Base-by-base conservation (phyloP, 148 eudicot genomes). In the Chenopodium quinoa region DNA sequence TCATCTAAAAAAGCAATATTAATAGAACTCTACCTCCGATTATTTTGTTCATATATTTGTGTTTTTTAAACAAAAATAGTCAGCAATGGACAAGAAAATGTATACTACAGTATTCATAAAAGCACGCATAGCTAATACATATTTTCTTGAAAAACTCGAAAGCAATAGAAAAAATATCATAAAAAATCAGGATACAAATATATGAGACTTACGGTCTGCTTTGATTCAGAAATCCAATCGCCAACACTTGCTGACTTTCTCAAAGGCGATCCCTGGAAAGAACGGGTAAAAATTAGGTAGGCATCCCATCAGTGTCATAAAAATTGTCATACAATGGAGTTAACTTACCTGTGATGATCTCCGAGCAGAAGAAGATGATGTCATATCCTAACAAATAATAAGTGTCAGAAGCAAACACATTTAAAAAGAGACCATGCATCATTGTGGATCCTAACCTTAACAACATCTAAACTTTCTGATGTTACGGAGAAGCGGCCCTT, bases 401-500 rank as follows among this genome's bases (percentile, higher is more conserved):
- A 58, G 80, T 80, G 81, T 92, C 83, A 90, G 89, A 71, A 64
- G 75, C 81, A 69, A 68, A 74, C 73, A 75, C 31, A 13, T 71
- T 68, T 54, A 77, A 68, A 63, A 29, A 71, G 50, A 46, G 64
- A 70, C 47, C 7, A 37, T 71, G 47, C 60, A 65, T 2, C 76
- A 73, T 22, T 73, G 70, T 60, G 73, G 74, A 80, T 40, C 20
- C 73, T 79, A 86, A 96, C 99, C 97, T 96, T 92, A 31, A 86
- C 94, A 78, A 92, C 94, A 90, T 96, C 99, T 46, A 94, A 88
- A 82, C 88, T 94, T 84, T 92, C 98, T 72, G 99, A 96, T 83
- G 99, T 94, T 58, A 96, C 98, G 9, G 99, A 96, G 86, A 96
- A 96, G 60, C 98, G 87, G 40, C 99, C 99, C 87, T 90, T 96